phyloP scores from a whole-genome alignment of 225 moss, liverwort and hornwort species.

The Marchantia paleacea region DNA sequence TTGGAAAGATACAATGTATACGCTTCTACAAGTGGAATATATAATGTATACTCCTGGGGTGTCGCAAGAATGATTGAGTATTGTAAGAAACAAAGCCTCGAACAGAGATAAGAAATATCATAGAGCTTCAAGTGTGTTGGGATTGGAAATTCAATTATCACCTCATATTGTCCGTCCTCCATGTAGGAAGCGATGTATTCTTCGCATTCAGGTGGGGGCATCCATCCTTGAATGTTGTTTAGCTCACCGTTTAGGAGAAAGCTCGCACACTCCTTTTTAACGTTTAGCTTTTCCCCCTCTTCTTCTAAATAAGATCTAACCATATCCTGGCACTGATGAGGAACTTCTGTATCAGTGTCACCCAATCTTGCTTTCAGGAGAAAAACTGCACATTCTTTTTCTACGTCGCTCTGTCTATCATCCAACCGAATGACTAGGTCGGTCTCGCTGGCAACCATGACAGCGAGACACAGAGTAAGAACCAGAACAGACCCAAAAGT shows the following conservation, averaged over 20 bases:
- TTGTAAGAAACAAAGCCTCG: no score
- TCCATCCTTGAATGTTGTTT: constrained; percentile 68
- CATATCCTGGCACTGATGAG: constrained; percentile 43
- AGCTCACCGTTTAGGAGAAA: constrained; percentile 49
- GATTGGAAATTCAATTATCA: constrained; percentile 18
- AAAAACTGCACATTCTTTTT: constrained; percentile 41
- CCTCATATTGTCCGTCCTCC: constrained; percentile 77
- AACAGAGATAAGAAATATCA: no score
- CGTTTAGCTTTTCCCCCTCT: constrained; percentile 25
- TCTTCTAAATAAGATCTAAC: constrained; percentile 34
- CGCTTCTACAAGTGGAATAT: no score
- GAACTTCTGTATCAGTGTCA: constrained; percentile 25
- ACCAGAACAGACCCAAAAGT: neutral
- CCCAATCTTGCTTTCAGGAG: constrained; percentile 34
- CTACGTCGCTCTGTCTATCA: constrained; percentile 33
- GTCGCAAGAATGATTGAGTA: no score
- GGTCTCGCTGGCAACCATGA: constrained; percentile 5
- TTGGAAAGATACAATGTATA: no score
- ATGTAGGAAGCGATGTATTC: constrained; percentile 64
- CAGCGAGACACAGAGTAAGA: neutral
- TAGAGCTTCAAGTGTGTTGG: neutral
- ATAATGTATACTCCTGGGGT: no score
- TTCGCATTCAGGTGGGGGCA: constrained; percentile 70
- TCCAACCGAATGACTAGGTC: constrained; percentile 18
- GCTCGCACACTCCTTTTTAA: constrained; percentile 32